phyloP scores from a whole-genome alignment of 2,329 filamentous ascomycete species.

The Epicoccum nigrum region DNA sequence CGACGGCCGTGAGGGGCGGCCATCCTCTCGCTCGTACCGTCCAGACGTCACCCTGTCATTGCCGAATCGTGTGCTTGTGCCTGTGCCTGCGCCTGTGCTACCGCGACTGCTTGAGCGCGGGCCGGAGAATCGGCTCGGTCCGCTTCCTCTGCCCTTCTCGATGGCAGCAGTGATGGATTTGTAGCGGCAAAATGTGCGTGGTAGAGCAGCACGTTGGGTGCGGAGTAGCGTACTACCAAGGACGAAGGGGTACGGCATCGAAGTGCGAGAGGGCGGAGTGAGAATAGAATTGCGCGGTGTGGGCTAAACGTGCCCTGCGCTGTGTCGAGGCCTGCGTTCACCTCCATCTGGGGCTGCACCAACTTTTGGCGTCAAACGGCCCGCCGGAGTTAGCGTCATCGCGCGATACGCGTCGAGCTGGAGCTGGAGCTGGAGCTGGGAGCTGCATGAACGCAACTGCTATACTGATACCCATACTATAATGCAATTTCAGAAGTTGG shows the following conservation, averaged over 20 bases:
- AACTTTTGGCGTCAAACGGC: slow-evolving; percentile 13
- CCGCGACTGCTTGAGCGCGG: slow-evolving; percentile 17
- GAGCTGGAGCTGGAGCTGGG: too few relatives aligned
- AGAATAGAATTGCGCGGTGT: too few relatives aligned
- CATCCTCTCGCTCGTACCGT: slow-evolving; percentile 9
- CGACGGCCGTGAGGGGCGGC: slow-evolving; percentile 5
- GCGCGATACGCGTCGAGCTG: slow-evolving; percentile 1
- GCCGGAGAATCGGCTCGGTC: slow-evolving; percentile 18
- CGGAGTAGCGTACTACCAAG: slow-evolving; percentile 26
- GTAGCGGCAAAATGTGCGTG: slow-evolving; percentile 31
- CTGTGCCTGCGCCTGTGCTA: too few relatives aligned
- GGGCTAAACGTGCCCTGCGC: neutral
- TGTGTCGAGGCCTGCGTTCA: neutral
- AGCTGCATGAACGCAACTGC: too few relatives aligned
- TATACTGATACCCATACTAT: neutral
- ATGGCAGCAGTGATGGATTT: slow-evolving; percentile 44
- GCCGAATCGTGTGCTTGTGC: slow-evolving; percentile 6
- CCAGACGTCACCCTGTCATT: neutral
- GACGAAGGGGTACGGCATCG: slow-evolving; percentile 30
- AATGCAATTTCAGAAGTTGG: neutral
- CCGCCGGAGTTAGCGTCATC: slow-evolving; percentile 7
- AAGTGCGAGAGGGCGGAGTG: neutral
- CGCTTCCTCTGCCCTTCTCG: slow-evolving; percentile 33
- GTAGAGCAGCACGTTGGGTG: slow-evolving; percentile 18
- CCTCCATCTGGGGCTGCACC: slow-evolving; percentile 4